Base-by-base conservation (phyloP, 352 stramenopile genomes). In the Phytophthora sp. region DNA sequence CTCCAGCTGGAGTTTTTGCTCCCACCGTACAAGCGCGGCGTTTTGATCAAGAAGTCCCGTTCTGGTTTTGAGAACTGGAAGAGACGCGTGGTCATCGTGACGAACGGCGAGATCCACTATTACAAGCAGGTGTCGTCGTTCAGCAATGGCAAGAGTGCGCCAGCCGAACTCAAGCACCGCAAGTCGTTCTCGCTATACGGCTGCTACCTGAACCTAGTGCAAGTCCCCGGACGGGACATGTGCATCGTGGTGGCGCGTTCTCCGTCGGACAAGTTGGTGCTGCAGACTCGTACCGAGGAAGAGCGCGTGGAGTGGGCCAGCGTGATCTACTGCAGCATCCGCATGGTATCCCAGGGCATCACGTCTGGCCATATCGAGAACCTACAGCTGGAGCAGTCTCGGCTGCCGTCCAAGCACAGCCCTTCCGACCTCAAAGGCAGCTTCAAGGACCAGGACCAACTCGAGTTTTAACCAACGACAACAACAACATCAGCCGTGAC, bases 11-110 rank as follows among this genome's bases (percentile, higher is more conserved):
- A 94, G 30, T 95, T 96, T 41, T 38, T 96, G 17, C 53, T 92
- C n/a, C 82, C 88, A 12, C 88, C 88, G n/a, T 88, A 79, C 70
- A 96, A 96, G 61, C 83, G 77, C 35, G 88, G 88, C 7, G 59
- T 87, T 44, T 60, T 96, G 21, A 77, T 94, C 43, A 96, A 96
- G 53, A 94, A 94, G 57, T 94, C 86, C 20, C 86, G 88, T 1
- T 93, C 87, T 3, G 81, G 83, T 15, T 91, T 96, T 57, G 82
- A 93, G 63, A 95, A 93, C 71, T 96, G 88, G 88, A 96, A 95
- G 51, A 76, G 72, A 39, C 88, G 88, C 26, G 77, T 94, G 21
- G 58, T 96, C 10, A 69, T 96, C 24, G 81, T 96, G 18, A 84
- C 82, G 32, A 91, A 92, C 39, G 86, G 88, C 0, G 77, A 91